Percentiles rank a stretch among this genome's conserved stretches.
These are phyloP conservation scores for Hydnomerulius pinastri DNA, from an alignment of 768 basidiomycete species.

Conservation along the genomic window DNA sequence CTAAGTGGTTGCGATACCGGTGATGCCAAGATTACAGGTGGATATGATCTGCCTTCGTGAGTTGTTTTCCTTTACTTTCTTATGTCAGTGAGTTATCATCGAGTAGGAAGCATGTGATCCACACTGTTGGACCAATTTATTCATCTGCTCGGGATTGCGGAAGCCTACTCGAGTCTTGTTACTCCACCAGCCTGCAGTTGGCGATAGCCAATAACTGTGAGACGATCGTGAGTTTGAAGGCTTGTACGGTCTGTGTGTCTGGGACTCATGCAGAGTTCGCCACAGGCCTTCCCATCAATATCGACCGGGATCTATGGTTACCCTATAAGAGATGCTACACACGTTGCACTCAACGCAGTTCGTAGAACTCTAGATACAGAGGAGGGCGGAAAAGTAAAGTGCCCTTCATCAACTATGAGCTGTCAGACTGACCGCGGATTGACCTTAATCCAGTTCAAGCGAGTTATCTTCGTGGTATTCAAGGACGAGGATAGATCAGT, in stretches of 20 bases:
- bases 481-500: slow-evolving; percentile 60
- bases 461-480: slow-evolving; percentile 75
- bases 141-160: slow-evolving; percentile 44
- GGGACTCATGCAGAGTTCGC: background rate
- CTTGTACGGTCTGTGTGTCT: background rate
- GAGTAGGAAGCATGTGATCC: slow-evolving; percentile 68
- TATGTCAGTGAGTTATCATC: background rate
- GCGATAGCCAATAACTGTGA: slow-evolving; percentile 60
- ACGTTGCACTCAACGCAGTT: slow-evolving; percentile 62
- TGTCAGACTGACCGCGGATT: background rate
- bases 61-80: slow-evolving; percentile 28
- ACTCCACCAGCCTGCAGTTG: slow-evolving; percentile 60
- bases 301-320: slow-evolving; percentile 83
- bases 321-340: slow-evolving; percentile 72
- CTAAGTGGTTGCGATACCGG: slow-evolving; percentile 73
- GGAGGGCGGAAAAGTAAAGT: slow-evolving; percentile 43
- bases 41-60: slow-evolving; percentile 76
- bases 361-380: slow-evolving; percentile 60
- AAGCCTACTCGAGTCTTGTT: slow-evolving; percentile 65
- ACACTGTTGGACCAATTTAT: slow-evolving; percentile 78
- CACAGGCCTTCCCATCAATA: slow-evolving; percentile 77
- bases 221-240: slow-evolving; percentile 53
- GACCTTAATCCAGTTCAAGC: slow-evolving; percentile 50
- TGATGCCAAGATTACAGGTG: slow-evolving; percentile 76
- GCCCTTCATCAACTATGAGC: background rate